Percentiles rank a stretch among this genome's conserved stretches.
phyloP scores from a whole-genome alignment of 805 yeast genomes.

The Yarrowia sp. region DNA sequence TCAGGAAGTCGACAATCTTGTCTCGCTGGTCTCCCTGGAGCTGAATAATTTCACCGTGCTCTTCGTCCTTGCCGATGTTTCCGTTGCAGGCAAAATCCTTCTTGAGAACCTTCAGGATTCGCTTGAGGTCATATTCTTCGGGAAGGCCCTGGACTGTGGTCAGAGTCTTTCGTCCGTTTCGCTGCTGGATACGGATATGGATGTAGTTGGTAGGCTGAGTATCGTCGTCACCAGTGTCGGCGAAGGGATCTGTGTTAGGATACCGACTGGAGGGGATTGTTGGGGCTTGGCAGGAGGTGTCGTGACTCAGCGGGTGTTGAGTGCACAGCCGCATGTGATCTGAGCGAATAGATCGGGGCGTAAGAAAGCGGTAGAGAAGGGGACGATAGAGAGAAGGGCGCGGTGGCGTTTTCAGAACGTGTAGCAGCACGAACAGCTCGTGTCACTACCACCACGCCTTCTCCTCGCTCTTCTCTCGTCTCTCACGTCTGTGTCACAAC shows the following conservation, averaged over 20 bases:
- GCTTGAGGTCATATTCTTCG: conserved; percentile 90
- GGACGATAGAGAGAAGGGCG: too few species aligned
- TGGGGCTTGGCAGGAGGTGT: neutral
- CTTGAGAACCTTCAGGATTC: conserved; percentile 90
- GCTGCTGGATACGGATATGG: conserved; percentile 98
- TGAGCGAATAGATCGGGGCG: conserved; percentile 4
- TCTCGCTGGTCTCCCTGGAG: conserved; percentile 99
- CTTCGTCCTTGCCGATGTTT: conserved; percentile 94
- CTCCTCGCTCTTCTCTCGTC: too few species aligned
- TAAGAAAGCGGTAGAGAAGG: too few species aligned
- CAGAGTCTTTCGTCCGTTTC: conserved; percentile 98
- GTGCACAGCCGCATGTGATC: conserved; percentile 18
- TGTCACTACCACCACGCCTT: too few species aligned
- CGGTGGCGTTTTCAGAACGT: too few species aligned
- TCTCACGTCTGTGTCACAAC: neutral
- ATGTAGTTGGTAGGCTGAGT: conserved; percentile 94
- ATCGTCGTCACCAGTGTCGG: conserved; percentile 99
- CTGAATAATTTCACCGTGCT: conserved; percentile 96
- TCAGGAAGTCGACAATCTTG: conserved; percentile 91
- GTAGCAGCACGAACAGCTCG: too few species aligned
- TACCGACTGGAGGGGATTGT: too few species aligned
- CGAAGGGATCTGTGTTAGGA: conserved; percentile 81
- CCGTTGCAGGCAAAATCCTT: conserved; percentile 99
- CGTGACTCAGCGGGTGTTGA: neutral
- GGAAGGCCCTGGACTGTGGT: conserved; percentile 99